phyloP scores from a whole-genome alignment of 225 moss, liverwort and hornwort species.

The Sphagnum contortum region DNA sequence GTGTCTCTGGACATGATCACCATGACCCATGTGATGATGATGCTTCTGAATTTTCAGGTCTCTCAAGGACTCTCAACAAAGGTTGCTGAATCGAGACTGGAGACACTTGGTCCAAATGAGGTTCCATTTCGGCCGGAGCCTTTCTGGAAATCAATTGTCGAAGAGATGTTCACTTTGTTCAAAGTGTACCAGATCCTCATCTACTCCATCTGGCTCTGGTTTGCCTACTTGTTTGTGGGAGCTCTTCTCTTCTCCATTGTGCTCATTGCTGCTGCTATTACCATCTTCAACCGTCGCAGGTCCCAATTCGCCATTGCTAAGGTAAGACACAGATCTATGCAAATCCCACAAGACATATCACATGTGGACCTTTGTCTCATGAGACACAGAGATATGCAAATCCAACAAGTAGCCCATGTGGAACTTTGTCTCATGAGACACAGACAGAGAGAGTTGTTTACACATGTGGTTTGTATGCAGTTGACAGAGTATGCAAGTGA shows the following conservation, averaged over 20 bases:
- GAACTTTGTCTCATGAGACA: no score
- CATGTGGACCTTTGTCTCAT: no score
- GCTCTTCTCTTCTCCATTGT: conserved; percentile 42
- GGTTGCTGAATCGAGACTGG: conserved; percentile 29
- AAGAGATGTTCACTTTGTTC: conserved; percentile 63
- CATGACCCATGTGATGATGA: no score
- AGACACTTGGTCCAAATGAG: conserved; percentile 54
- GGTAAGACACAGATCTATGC: conserved; percentile 14
- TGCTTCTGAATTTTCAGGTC: conserved; percentile 18
- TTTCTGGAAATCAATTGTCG: conserved; percentile 42
- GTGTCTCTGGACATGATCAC: no score
- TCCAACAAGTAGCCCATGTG: no score
- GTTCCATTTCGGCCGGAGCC: conserved; percentile 47
- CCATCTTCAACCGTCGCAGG: conserved; percentile 49
- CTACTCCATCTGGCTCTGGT: conserved; percentile 58
- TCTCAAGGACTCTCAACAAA: conserved; percentile 25
- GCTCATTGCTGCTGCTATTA: conserved; percentile 37
- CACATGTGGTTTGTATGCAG: conserved; percentile 13
- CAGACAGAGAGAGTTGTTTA: no score
- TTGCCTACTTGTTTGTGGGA: conserved; percentile 51
- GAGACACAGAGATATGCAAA: no score
- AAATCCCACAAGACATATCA: no score
- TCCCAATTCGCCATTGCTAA: conserved; percentile 49
- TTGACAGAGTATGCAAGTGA: conserved; percentile 44
- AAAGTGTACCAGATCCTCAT: conserved; percentile 56